Conservation (phyloP, 1,284 basidiomycete genomes). For the Rhizoctonia solani region DNA sequence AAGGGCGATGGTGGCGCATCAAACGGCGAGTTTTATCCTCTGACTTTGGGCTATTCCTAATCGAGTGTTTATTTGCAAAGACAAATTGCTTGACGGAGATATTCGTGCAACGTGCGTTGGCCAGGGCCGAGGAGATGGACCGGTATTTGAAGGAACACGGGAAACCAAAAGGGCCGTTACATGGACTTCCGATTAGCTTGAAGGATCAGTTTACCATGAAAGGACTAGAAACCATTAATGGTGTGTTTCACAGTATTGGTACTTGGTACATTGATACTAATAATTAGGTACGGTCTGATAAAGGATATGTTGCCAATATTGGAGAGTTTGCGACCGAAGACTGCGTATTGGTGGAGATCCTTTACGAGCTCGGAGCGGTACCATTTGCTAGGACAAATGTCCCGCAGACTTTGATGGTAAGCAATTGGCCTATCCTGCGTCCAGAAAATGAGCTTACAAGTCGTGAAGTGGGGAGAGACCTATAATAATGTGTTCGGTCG, state of each 20-base stretch:
- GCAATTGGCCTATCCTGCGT: not conserved
- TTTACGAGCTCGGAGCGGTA: slow-evolving; percentile 64
- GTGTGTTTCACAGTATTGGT: not conserved
- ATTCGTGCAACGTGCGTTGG: slow-evolving; percentile 41
- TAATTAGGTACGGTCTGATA: not conserved
- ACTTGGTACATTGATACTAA: not conserved
- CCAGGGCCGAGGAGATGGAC: slow-evolving; percentile 40
- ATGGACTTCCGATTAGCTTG: slow-evolving; percentile 44
- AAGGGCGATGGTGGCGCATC: slow-evolving; percentile 78
- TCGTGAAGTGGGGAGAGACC: slow-evolving; percentile 60
- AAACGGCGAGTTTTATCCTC: slow-evolving; percentile 61
- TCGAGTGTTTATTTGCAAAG: slow-evolving; percentile 44
- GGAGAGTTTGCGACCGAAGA: slow-evolving; percentile 59
- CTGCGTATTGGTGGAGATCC: slow-evolving; percentile 61
- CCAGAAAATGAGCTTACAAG: not conserved
- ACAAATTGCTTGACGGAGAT: slow-evolving; percentile 68
- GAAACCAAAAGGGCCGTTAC: slow-evolving; percentile 44
- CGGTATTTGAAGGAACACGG: slow-evolving; percentile 43
- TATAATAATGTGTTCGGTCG: slow-evolving; percentile 66
- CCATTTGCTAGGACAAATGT: slow-evolving; percentile 73
- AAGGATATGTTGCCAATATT: slow-evolving; percentile 71
- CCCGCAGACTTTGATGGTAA: slow-evolving; percentile 67
- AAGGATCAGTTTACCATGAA: slow-evolving; percentile 65
- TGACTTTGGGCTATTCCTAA: not conserved
- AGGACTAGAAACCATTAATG: slow-evolving; percentile 46